Evolutionary conservation across 1,284 basidiomycete species (phyloP), one percentile per base, ranked within the genome.

Genomic region (Moniliella sp.): DNA sequence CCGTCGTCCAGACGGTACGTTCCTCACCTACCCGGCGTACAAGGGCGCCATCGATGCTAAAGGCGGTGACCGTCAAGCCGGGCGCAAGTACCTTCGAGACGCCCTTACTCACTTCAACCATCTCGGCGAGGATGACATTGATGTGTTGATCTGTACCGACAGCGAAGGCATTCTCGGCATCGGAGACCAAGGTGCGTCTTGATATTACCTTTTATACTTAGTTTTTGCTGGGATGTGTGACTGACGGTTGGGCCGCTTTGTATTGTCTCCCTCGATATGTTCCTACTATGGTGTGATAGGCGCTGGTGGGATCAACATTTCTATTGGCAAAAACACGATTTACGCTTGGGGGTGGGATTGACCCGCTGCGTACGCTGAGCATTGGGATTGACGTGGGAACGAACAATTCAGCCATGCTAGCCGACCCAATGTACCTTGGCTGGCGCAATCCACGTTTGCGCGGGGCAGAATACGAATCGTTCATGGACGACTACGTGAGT

Each of bases 401-500:
- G 4, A 81, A 88, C 65, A 88, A 73, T 42, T 68, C 80, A 46
- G 65, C 69, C 41, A 75, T 75, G 60, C 69, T 86, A 27, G 71
- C 80, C 18, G 82, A 91, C 62, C 81, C 82, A 2, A 67, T 91
- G 12, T 93, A 93, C 64, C 72, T 91, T 45, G 86, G 84, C 31
- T 69, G 80, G 28, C 45, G 44, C 33, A 39, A 44, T 39, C 46
- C 49, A n/a, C 64, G 27, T 42, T 18, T 31, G 12, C 68, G 28
- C n/a, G 40, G 41, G 3, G 50, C 52, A 12, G 54, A 57, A 35
- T 45, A 50, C 34, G 36, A 44, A 21, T 75, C 69, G 38, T 84
- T 91, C 61, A 79, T 91, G 74, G 81, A 88, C 53, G 78, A 81
- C 57, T 84, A 91, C 62, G 84, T 91, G 80, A 60, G 65, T 17